Conservation (phyloP, 139 green algal species). For the Penium margaritaceum region DNA sequence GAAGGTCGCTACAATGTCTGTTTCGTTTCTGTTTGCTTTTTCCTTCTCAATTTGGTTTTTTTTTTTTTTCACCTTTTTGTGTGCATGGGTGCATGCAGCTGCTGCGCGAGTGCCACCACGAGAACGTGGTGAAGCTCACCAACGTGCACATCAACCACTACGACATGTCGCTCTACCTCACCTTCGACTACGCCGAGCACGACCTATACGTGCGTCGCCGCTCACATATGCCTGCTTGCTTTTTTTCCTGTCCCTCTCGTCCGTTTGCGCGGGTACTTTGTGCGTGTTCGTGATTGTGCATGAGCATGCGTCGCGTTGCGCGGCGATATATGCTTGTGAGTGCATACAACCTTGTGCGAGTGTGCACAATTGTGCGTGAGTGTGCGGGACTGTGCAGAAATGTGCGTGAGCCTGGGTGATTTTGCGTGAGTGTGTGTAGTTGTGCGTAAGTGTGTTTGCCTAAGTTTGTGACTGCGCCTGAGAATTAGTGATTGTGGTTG, state of each 20-base stretch:
- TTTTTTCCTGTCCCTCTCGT: too few species aligned
- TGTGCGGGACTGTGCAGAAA: neutral
- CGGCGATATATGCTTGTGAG: neutral
- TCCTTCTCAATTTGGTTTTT: neutral
- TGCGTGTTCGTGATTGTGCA: neutral
- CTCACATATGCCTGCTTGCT: neutral
- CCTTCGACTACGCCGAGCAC: conserved; percentile 51
- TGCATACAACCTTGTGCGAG: neutral
- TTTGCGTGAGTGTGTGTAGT: neutral
- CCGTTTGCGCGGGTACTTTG: neutral
- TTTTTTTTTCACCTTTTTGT: too few species aligned
- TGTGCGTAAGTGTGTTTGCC: neutral
- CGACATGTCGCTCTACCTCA: conserved; percentile 46
- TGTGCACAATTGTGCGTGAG: neutral
- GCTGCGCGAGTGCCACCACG: conserved; percentile 45
- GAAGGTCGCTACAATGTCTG: too few species aligned
- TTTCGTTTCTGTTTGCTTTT: neutral
- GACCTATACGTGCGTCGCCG: conserved; percentile 47
- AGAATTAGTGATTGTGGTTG: neutral
- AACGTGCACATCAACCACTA: conserved; percentile 48
- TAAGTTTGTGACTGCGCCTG: neutral
- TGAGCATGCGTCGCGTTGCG: neutral
- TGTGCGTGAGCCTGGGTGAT: neutral
- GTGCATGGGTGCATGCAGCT: conserved; percentile 24
- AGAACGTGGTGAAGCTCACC: conserved; percentile 49